A percentile compares a stretch with the other conserved stretches of the same genome.
Evolutionary conservation across 805 yeast species (phyloP).

Genomic region (Suhomyces faveliae): DNA sequence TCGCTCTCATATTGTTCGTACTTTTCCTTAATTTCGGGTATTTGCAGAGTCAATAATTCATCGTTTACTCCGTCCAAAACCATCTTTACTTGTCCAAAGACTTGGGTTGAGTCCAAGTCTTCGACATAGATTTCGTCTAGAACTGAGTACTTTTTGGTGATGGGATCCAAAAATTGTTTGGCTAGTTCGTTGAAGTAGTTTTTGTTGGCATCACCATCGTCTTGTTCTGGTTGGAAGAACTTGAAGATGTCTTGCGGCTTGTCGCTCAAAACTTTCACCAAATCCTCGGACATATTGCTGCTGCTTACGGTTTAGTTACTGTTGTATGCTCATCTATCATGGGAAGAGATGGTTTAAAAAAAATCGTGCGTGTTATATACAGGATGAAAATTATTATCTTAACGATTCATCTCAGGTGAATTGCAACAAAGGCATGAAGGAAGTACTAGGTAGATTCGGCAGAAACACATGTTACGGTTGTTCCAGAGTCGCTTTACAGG

Average conservation of each 20-base stretch:
- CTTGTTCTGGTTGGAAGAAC: conserved; percentile 10
- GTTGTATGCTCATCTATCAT: neutral
- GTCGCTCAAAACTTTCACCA: conserved; percentile 20
- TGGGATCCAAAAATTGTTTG: conserved; percentile 58
- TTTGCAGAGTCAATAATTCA: conserved; percentile 52
- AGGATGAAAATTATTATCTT: neutral
- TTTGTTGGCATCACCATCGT: neutral
- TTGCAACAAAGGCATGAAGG: neutral
- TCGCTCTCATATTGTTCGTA: conserved; percentile 7
- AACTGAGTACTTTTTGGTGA: conserved; percentile 54
- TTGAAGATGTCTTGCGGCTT: conserved; percentile 26
- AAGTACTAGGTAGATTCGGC: neutral
- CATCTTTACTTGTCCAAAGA: conserved; percentile 90
- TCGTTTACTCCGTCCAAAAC: conserved; percentile 78
- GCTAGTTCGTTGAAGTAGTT: conserved; percentile 32
- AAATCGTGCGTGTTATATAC: conserved; percentile 3
- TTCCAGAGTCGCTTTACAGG: neutral
- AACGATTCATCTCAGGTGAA: neutral
- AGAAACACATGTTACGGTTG: neutral
- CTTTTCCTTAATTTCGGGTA: conserved; percentile 49
- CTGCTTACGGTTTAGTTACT: neutral
- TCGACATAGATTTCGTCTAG: conserved; percentile 80
- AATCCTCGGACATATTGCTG: conserved; percentile 19
- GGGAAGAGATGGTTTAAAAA: conserved; percentile 10
- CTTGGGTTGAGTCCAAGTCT: conserved; percentile 86